Conservation (phyloP, 192 early-diverging fungal species). For the Umbelopsis sp. region DNA sequence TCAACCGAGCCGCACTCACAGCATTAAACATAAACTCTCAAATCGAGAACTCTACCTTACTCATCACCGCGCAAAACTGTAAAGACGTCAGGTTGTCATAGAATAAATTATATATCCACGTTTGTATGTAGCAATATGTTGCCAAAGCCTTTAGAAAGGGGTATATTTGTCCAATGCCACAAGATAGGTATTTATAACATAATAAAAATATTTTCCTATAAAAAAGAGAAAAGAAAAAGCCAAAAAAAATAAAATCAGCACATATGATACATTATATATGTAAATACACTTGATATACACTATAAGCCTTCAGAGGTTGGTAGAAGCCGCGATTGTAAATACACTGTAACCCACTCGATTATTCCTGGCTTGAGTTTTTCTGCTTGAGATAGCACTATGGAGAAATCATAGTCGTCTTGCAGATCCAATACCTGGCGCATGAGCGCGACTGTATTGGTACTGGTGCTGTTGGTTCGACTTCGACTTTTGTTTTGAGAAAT, state of each 20-base stretch:
- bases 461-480: not conserved
- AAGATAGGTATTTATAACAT: no score
- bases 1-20: not conserved
- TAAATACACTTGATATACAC: conserved; percentile 6
- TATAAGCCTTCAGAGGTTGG: not conserved
- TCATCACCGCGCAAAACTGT: not conserved
- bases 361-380: conserved; percentile 50
- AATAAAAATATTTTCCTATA: no score
- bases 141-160: no score
- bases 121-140: no score
- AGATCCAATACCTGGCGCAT: conserved; percentile 27
- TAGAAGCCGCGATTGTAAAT: not conserved
- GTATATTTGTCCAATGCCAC: no score
- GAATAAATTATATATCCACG: conserved; percentile 11
- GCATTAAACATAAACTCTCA: not conserved
- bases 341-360: conserved; percentile 34
- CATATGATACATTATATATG: conserved; percentile 3
- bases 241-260: no score
- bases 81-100: not conserved
- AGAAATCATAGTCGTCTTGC: conserved; percentile 40
- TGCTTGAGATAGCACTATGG: conserved; percentile 49
- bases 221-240: no score
- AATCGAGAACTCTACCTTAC: not conserved
- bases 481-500: not conserved
- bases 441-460: not conserved